These are phyloP conservation scores for Kingdonia uniflora DNA, from an alignment of 164 flowering plant genomes.

Conservation along the genomic window DNA sequence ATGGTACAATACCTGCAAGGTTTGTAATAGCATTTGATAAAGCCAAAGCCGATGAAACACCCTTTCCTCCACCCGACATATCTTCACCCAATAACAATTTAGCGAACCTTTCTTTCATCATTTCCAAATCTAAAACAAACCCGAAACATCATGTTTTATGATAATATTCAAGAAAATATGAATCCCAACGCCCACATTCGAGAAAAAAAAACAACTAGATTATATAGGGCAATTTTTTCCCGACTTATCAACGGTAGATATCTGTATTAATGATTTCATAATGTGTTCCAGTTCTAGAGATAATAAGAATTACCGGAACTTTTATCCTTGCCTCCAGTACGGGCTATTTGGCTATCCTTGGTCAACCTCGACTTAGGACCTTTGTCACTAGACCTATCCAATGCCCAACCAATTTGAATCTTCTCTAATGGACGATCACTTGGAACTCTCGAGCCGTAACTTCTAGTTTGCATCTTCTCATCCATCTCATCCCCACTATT, in stretches of 20 bases:
- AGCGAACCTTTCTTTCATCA: conserved; percentile 78
- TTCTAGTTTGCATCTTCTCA: conserved; percentile 14
- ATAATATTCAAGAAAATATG: too few species aligned
- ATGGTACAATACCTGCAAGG: conserved; percentile 48
- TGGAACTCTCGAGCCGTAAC: conserved; percentile 9
- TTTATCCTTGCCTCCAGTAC: conserved; percentile 10
- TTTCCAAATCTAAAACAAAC: conserved; percentile 45
- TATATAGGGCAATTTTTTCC: too few species aligned
- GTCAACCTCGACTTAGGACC: conserved; percentile 17
- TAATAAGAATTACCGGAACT: conserved; percentile 20
- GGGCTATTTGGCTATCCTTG: conserved; percentile 10
- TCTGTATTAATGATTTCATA: not conserved
- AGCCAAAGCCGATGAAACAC: conserved; percentile 91
- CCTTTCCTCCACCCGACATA: conserved; percentile 95
- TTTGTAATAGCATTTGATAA: conserved; percentile 91
- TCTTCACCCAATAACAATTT: conserved; percentile 93
- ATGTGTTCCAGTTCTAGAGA: not conserved
- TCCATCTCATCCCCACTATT: conserved; percentile 13
- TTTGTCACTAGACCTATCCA: conserved; percentile 13
- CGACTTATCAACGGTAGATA: not conserved
- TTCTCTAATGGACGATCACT: conserved; percentile 10
- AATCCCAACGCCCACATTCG: not conserved
- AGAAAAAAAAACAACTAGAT: not conserved
- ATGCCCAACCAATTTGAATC: conserved; percentile 14
- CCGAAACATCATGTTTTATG: not conserved